These are phyloP conservation scores for Acanthochlamys bracteata DNA, from an alignment of 106 monocot genomes.

Conservation along the genomic window DNA sequence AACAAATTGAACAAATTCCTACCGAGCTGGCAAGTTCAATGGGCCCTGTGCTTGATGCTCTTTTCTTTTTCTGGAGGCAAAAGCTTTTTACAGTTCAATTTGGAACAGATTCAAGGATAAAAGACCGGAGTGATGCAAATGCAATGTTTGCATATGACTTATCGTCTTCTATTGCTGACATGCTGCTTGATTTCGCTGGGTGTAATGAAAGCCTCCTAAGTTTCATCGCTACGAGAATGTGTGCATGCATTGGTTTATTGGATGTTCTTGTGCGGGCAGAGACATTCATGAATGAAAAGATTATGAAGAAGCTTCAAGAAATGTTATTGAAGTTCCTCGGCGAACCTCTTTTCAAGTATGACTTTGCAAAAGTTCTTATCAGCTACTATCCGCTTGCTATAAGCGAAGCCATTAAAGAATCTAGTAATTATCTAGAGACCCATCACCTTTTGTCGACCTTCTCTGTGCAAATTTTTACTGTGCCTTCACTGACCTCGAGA, in stretches of 20 bases:
- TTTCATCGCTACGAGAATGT: conserved; percentile 49
- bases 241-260: conserved; percentile 28
- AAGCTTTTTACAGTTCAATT: conserved; percentile 23
- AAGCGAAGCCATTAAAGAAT: conserved; percentile 34
- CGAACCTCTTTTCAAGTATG: conserved; percentile 80
- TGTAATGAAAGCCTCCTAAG: conserved; percentile 67
- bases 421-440: conserved; percentile 26
- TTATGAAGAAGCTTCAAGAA: conserved; percentile 69
- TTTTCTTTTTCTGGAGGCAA: conserved; percentile 62
- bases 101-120: conserved; percentile 1
- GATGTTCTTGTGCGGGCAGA: conserved; percentile 54
- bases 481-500: conserved; percentile 53
- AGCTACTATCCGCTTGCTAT: conserved; percentile 50
- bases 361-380: conserved; percentile 64
- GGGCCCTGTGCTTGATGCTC: conserved; percentile 70
- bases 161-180: conserved; percentile 39
- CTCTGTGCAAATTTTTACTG: conserved; percentile 95
- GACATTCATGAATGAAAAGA: conserved; percentile 48
- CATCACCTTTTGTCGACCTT: conserved; percentile 50
- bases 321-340: conserved; percentile 78
- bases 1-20: conserved; percentile 55
- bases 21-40: conserved; percentile 41
- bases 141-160: conserved; percentile 28
- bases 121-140: conserved; percentile 1
- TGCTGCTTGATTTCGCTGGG: conserved; percentile 71